Evolutionary conservation across 129 eudicot genomes (phyloP).

Genomic region (Mikania micrantha): DNA sequence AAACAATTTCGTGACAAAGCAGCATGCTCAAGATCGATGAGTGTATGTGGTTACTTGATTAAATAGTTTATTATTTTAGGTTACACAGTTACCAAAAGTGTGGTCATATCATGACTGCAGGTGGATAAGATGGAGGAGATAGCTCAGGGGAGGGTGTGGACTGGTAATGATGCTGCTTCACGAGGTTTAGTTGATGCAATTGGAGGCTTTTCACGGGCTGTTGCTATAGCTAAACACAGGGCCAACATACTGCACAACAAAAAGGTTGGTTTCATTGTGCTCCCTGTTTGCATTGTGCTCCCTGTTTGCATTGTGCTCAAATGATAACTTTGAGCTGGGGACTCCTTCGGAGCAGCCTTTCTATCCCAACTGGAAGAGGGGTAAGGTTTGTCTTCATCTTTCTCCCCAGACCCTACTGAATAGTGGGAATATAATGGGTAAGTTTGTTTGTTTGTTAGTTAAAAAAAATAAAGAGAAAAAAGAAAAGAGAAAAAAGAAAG

Average conservation of each 20-base stretch:
- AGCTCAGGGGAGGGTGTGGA: conserved; percentile 99
- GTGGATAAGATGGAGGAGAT: conserved; percentile 88
- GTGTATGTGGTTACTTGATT: conserved; percentile 34
- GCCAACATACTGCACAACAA: conserved; percentile 62
- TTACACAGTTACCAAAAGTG: not conserved
- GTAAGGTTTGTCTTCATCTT: too few relatives aligned
- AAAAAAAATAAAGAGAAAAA: too few relatives aligned
- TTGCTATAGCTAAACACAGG: conserved; percentile 91
- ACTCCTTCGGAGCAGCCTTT: too few relatives aligned
- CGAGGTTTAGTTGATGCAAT: conserved; percentile 88
- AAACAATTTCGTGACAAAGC: conserved; percentile 77
- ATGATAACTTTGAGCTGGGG: too few relatives aligned
- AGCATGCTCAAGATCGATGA: conserved; percentile 86
- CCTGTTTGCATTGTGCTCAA: too few relatives aligned
- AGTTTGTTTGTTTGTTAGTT: too few relatives aligned
- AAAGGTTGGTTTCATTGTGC: conserved; percentile 34
- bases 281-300: not conserved
- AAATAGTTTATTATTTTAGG: not conserved
- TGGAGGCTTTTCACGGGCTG: conserved; percentile 83
- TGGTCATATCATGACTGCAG: conserved; percentile 32
- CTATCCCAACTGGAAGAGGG: too few relatives aligned
- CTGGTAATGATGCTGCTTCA: conserved; percentile 73
- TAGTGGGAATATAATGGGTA: too few relatives aligned
- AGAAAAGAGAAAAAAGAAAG: too few relatives aligned
- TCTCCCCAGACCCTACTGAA: too few relatives aligned